These are phyloP conservation scores for Aspergillus saccharolyticus DNA, from an alignment of 495 filamentous ascomycete genomes.

Conservation along the genomic window DNA sequence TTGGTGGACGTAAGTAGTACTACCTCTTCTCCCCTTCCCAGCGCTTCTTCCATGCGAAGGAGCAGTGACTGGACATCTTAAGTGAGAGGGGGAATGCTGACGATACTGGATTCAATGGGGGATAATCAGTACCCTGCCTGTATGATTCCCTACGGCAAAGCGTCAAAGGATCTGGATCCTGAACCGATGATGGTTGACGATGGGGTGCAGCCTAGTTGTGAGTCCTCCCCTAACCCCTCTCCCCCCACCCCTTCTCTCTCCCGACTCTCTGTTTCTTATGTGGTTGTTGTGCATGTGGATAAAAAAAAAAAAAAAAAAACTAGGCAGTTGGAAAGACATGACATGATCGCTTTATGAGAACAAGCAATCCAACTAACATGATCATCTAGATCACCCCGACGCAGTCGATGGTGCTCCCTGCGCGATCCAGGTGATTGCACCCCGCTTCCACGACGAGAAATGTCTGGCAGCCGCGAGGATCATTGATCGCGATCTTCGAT, in stretches of 20 bases:
- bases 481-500: constrained; percentile 25
- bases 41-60: too few species aligned
- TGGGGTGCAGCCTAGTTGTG: constrained; percentile 34
- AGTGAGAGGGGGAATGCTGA: too few species aligned
- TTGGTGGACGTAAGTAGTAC: constrained; percentile 50
- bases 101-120: too few species aligned
- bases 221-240: constrained; percentile 9
- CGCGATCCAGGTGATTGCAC: constrained; percentile 35
- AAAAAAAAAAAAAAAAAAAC: too few species aligned
- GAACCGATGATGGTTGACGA: constrained; percentile 20
- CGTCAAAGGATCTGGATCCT: constrained; percentile 32
- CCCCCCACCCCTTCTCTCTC: neutral
- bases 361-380: too few species aligned
- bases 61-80: too few species aligned
- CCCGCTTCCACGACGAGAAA: constrained; percentile 40
- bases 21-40: neutral
- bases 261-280: neutral
- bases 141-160: constrained; percentile 31
- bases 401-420: constrained; percentile 35
- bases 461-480: constrained; percentile 34
- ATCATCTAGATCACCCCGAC: constrained; percentile 27
- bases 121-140: constrained; percentile 33
- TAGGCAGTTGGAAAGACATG: neutral
- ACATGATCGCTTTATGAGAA: neutral
- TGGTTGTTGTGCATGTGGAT: too few species aligned